Evolutionary conservation across 1,284 basidiomycete species (phyloP).

Genomic region (Malassezia restricta): DNA sequence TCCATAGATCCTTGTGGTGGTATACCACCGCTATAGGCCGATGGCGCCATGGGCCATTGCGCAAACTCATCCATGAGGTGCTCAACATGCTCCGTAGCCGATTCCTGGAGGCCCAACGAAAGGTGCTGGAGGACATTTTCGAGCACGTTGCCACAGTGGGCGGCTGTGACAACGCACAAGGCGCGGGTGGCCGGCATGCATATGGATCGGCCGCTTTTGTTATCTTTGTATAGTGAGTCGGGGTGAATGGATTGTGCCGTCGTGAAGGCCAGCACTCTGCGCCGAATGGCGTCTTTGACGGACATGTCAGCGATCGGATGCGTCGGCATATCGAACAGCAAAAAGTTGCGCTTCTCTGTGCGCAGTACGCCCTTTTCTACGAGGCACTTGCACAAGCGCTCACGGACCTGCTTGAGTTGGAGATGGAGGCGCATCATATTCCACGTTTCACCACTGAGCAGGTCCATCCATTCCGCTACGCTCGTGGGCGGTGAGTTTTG

Average conservation of each 20-base stretch:
- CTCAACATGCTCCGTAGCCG: slow-evolving; percentile 35
- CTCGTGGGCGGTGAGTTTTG: slow-evolving; percentile 32
- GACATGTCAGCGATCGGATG: slow-evolving; percentile 39
- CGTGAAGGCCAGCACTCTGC: slow-evolving; percentile 32
- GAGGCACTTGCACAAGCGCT: slow-evolving; percentile 42
- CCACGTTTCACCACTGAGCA: slow-evolving; percentile 45
- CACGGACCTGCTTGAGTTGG: slow-evolving; percentile 45
- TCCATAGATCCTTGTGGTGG: slow-evolving; percentile 13
- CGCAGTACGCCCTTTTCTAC: slow-evolving; percentile 45
- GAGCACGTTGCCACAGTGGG: slow-evolving; percentile 38
- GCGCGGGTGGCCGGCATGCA: slow-evolving; percentile 31
- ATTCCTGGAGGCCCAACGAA: slow-evolving; percentile 32
- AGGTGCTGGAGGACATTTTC: slow-evolving; percentile 42
- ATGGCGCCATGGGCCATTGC: slow-evolving; percentile 44
- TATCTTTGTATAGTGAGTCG: slow-evolving; percentile 31
- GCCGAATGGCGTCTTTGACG: slow-evolving; percentile 40
- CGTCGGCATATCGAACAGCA: slow-evolving; percentile 46
- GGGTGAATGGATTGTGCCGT: slow-evolving; percentile 27
- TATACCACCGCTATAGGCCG: slow-evolving; percentile 18
- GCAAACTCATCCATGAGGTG: slow-evolving; percentile 36
- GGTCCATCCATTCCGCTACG: slow-evolving; percentile 38
- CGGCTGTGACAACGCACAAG: slow-evolving; percentile 35
- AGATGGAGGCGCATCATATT: slow-evolving; percentile 43
- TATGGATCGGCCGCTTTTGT: slow-evolving; percentile 15
- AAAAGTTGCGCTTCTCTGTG: slow-evolving; percentile 45